Evolutionary conservation across 371 early-diverging fungal species (phyloP).

Genomic region (Apophysomyces trapeziformis): DNA sequence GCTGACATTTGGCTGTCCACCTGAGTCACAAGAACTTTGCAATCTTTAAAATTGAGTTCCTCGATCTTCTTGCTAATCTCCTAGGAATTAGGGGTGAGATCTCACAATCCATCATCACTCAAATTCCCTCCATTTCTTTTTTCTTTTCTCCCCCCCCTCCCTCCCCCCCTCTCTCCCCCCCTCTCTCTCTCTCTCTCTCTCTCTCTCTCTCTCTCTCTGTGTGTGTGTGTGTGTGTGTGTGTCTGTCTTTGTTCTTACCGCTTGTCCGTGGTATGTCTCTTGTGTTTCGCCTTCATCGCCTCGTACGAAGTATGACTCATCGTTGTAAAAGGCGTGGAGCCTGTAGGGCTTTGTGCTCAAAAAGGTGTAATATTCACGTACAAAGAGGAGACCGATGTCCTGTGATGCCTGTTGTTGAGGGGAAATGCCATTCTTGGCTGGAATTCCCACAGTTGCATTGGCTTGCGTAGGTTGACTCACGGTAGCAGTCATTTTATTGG

Average conservation of each 20-base stretch:
- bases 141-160: too few relatives aligned
- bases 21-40: constrained; percentile 82
- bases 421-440: constrained; percentile 20
- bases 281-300: constrained; percentile 82
- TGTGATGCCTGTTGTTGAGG: constrained; percentile 30
- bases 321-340: constrained; percentile 86
- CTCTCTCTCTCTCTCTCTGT: too few relatives aligned
- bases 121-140: constrained; percentile 17
- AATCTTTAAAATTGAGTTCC: constrained; percentile 72
- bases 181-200: too few relatives aligned
- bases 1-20: constrained; percentile 83
- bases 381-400: constrained; percentile 90
- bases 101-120: background rate
- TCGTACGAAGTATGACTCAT: constrained; percentile 73
- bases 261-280: constrained; percentile 67
- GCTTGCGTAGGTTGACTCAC: constrained; percentile 27
- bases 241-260: constrained; percentile 43
- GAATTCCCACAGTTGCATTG: constrained; percentile 6
- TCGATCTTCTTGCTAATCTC: constrained; percentile 74
- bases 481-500: constrained; percentile 28
- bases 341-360: constrained; percentile 81
- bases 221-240: too few relatives aligned
- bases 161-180: too few relatives aligned
- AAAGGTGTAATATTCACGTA: constrained; percentile 91
- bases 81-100: constrained; percentile 33